Base-by-base conservation (phyloP, 2,329 filamentous ascomycete genomes). In the Madurella fahalii region DNA sequence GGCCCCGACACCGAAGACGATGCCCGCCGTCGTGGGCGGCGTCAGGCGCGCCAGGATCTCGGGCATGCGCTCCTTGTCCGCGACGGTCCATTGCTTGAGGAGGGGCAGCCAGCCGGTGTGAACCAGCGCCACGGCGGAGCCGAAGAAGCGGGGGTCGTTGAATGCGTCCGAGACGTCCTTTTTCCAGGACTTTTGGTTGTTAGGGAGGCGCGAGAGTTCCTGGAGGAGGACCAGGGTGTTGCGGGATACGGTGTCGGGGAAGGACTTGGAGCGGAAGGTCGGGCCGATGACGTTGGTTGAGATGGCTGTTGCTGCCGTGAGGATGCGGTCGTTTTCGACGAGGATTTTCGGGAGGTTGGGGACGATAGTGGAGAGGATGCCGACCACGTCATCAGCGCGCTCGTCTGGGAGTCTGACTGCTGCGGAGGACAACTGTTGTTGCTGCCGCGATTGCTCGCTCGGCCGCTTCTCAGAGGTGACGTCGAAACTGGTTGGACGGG, bases 1-100 rank as follows among this genome's bases (percentile, higher is more conserved):
- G 7, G 94, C 94, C 11, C 95, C 95, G 0, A 99, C 94, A n/a
- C 94, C 94, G 66, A 99, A 99, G 68, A 99, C 93, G 63, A 99
- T 95, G 9, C 94, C 94, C 0, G 95, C 94, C 13, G 92, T 93
- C 1, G 92, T 90, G 5, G 94, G 94, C 4, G 92, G 82, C 5
- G 85, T 85, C 58, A 99, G 81, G 17, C 90, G 86, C 39, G 82
- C 78, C 9, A 97, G 72, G 4, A 96, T 76, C 58, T 99, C 94
- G 0, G 85, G 77, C 72, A 99, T 81, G 45, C 89, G 84, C 52
- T 96, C 92, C 71, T 95, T 96, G 69, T 99, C 94, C 15, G 83
- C 83, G 13, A 92, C 74, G 3, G 84, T 81, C 89, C 92, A 96
- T 68, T 96, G 90, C 40, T 84, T 85, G 18, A 99, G 72, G 13